Evolutionary conservation across 2,329 filamentous ascomycete species (phyloP).

Genomic region (Colletotrichum paranaense): DNA sequence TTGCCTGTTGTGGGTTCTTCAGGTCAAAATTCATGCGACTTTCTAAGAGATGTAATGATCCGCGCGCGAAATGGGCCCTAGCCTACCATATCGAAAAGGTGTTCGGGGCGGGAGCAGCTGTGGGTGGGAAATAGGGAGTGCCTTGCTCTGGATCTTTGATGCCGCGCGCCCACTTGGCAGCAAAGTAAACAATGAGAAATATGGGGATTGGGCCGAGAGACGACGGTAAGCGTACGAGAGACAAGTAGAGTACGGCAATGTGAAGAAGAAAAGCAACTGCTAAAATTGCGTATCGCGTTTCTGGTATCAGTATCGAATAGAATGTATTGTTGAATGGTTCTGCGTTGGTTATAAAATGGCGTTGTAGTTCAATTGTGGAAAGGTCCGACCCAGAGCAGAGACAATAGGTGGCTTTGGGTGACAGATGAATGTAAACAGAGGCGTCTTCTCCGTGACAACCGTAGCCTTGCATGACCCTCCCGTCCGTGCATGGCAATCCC

Average conservation of each 20-base stretch:
- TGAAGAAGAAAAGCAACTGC: conserved; percentile 9
- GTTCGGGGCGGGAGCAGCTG: conserved; percentile 8
- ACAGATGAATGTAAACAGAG: conserved; percentile 34
- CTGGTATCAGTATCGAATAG: not conserved
- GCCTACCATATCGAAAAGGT: conserved; percentile 28
- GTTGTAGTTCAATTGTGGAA: conserved; percentile 6
- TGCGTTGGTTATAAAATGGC: not conserved
- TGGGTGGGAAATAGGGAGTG: conserved; percentile 29
- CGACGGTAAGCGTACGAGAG: not conserved
- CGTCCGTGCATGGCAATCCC: conserved; percentile 4
- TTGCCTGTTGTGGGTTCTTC: conserved; percentile 56
- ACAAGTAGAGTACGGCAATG: conserved; percentile 2
- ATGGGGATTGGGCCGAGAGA: conserved; percentile 20
- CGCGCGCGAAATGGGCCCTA: conserved; percentile 22
- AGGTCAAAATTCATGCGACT: conserved; percentile 34
- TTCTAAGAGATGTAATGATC: conserved; percentile 19
- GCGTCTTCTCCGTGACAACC: conserved; percentile 40
- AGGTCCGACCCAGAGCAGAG: conserved; percentile 17
- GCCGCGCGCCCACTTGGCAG: conserved; percentile 25
- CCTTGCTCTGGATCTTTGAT: conserved; percentile 33
- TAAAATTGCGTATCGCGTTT: not conserved
- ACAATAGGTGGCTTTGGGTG: not conserved
- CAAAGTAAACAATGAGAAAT: conserved; percentile 35
- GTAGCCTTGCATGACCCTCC: conserved; percentile 38
- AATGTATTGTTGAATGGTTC: not conserved